phyloP scores from a whole-genome alignment of 2,329 filamentous ascomycete species.

The Trichoderma arundinaceum region DNA sequence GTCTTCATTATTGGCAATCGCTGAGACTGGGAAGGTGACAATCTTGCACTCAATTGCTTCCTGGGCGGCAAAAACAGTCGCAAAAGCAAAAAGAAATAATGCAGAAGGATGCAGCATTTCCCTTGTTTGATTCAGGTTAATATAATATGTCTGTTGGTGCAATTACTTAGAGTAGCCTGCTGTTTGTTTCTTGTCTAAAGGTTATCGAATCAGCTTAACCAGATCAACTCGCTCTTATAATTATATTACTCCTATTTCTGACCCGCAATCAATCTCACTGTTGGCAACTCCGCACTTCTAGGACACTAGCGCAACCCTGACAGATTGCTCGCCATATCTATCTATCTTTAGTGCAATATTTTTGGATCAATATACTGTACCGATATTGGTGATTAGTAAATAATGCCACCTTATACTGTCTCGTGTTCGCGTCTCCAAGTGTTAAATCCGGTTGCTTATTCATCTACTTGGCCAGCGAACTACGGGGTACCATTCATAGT shows the following conservation, averaged over 20 bases:
- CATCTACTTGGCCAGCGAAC: not conserved
- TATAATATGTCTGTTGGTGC: not conserved
- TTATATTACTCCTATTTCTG: too few relatives aligned
- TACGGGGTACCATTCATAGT: not conserved
- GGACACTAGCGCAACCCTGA: not conserved
- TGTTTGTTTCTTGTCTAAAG: too few relatives aligned
- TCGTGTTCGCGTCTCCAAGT: too few relatives aligned
- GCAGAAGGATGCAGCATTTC: not conserved
- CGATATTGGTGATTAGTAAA: too few relatives aligned
- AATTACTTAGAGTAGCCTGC: too few relatives aligned
- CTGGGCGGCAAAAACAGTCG: slow-evolving; percentile 1
- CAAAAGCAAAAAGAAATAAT: not conserved
- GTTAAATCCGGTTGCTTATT: too few relatives aligned
- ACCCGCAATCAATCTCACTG: too few relatives aligned
- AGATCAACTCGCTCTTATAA: too few relatives aligned
- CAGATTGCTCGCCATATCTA: not conserved
- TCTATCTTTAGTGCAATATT: not conserved
- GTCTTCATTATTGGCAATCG: slow-evolving; percentile 2
- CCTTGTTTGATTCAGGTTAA: not conserved
- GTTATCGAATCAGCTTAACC: too few relatives aligned
- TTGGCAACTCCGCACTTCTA: not conserved
- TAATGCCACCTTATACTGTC: too few relatives aligned
- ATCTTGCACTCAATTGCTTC: slow-evolving; percentile 11
- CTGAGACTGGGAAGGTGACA: slow-evolving; percentile 4
- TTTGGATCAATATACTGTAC: not conserved